Evolutionary conservation across 345 rosid genomes (phyloP).

Genomic region (Dimocarpus longan): DNA sequence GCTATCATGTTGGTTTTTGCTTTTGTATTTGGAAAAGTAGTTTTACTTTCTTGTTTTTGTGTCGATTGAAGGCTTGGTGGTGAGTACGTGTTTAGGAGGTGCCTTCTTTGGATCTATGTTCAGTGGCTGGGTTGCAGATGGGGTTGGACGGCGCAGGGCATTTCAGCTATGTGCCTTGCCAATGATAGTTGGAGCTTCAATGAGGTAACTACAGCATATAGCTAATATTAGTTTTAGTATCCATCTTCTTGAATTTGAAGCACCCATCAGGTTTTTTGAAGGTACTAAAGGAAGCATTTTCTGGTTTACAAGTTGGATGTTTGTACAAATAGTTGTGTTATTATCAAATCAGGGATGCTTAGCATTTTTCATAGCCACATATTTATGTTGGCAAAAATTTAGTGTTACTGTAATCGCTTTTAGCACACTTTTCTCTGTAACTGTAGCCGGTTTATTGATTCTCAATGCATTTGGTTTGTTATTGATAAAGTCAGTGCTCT

Average conservation of each 20-base stretch:
- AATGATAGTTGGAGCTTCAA: conserved; percentile 81
- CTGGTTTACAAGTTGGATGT: not conserved
- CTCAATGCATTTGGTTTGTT: conserved; percentile 5
- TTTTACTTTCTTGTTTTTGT: conserved; percentile 29
- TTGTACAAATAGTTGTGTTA: not conserved
- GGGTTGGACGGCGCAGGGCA: conserved; percentile 88
- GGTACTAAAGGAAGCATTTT: not conserved
- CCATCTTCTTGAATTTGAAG: not conserved
- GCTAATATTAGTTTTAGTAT: not conserved
- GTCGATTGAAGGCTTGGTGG: conserved; percentile 73
- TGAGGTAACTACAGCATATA: conserved; percentile 55
- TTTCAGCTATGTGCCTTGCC: conserved; percentile 90
- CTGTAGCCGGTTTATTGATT: not conserved
- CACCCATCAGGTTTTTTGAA: not conserved
- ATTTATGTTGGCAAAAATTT: not conserved
- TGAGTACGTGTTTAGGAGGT: conserved; percentile 92
- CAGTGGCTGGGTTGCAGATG: conserved; percentile 92
- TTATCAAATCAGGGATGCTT: not conserved
- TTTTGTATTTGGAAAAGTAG: conserved; percentile 18
- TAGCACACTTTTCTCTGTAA: not conserved
- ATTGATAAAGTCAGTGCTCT: not conserved
- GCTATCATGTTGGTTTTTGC: conserved; percentile 24
- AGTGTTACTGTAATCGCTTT: conserved; percentile 5
- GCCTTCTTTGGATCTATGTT: conserved; percentile 84
- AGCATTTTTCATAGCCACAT: not conserved